Evolutionary conservation across 768 basidiomycete species (phyloP).

Genomic region (Lepiota venenata): DNA sequence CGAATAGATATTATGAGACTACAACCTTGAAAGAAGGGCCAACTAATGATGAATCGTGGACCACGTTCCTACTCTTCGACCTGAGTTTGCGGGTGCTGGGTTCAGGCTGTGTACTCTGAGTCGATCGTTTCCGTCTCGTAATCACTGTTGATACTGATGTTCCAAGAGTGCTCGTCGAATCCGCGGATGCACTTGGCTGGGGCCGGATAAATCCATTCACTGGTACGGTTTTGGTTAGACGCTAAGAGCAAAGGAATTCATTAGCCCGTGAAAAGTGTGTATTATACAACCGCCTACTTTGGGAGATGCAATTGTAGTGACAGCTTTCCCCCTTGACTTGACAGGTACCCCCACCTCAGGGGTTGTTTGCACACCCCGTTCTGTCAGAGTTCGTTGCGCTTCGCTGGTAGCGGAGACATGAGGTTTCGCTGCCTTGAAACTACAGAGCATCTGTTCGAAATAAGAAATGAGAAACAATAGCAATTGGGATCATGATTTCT

Average conservation of each 20-base stretch:
- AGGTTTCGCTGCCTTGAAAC: conserved; percentile 15
- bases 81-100: conserved; percentile 41
- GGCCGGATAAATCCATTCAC: conserved; percentile 6
- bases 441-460: conserved; percentile 24
- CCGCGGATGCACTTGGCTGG: conserved; percentile 19
- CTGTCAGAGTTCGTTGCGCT: conserved; percentile 19
- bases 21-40: conserved; percentile 37
- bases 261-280: not conserved
- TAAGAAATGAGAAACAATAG: not conserved
- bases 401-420: conserved; percentile 11
- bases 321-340: conserved; percentile 1
- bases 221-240: conserved; percentile 3
- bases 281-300: not conserved
- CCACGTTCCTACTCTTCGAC: conserved; percentile 40
- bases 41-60: conserved; percentile 32
- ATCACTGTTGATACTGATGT: conserved; percentile 21
- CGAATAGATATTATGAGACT: not conserved
- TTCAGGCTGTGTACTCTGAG: conserved; percentile 22
- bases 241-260: not conserved
- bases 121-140: conserved; percentile 33
- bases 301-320: not conserved
- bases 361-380: conserved; percentile 28
- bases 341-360: conserved; percentile 13
- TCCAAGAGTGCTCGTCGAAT: conserved; percentile 27
- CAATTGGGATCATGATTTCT: not conserved